Base-by-base conservation (phyloP, 192 early-diverging fungal species). In the Backusella sp. region DNA sequence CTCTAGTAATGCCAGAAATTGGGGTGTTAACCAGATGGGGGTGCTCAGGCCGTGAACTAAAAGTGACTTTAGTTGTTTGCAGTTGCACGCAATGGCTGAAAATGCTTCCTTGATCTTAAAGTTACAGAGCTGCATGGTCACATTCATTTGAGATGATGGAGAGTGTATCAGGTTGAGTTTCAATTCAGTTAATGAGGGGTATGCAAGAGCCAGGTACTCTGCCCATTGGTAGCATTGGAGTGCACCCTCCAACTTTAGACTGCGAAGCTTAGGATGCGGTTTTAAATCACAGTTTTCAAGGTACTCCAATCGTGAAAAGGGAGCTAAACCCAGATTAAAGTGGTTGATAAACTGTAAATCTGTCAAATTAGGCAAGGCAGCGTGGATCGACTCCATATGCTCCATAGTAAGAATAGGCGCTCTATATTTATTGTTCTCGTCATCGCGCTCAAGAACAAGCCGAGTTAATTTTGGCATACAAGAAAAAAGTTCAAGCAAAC, bases 201-300 rank as follows among this genome's bases (percentile, higher is more conserved):
- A 56, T 7, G 21, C 53, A 21, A 56, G 23, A 26, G 53, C 7
- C 6, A 56, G 0, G 11, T 56, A 56, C 53, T 56, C 53, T 56
- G 53, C 53, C 53, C 53, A 56, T 26, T 56, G 53, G 9, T 56
- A 56, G 11, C 53, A 56, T 11, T 56, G 53, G 53, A 56, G 23
- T 26, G 53, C 21, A 23, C 53, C 53, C 17, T 56, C 53, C 53
- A 56, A 9, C 21, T 56, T 56, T 56, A 56, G 53, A 56, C 53
- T 56, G 11, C 53, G 53, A 21, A 56, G 53, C 7, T 26, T 56
- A 6, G 21, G 23, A 8, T 56, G 53, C 23, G 23, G 53, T 56
- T 56, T 56, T 56, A 56, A 56, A 26, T 56, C 53, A 56, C 53
- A 56, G 53, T 56, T 56, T 56, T 56, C 53, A 23, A 56, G 23